Conservation (phyloP, 495 filamentous ascomycete genomes). For the Gamarada debralockiae region DNA sequence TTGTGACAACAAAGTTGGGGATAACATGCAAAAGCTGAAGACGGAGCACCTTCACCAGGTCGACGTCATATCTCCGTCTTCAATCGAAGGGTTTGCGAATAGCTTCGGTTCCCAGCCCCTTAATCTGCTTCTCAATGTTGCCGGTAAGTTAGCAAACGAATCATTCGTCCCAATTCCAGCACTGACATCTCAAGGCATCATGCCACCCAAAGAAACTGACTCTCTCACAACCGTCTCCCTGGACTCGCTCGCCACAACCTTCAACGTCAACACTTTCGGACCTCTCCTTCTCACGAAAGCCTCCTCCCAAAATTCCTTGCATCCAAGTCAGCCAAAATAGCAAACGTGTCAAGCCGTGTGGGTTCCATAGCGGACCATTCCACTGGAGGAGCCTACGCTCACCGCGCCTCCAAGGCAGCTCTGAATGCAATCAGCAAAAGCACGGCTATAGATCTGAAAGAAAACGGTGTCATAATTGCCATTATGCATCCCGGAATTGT, state of each 20-base stretch:
- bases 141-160: not conserved
- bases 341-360: slow-evolving; percentile 72
- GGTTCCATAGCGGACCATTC: slow-evolving; percentile 68
- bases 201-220: not conserved
- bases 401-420: slow-evolving; percentile 69
- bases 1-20: not conserved
- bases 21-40: not conserved
- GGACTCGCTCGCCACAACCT: slow-evolving; percentile 31
- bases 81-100: not conserved
- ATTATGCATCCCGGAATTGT: slow-evolving; percentile 78
- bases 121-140: not conserved
- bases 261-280: slow-evolving; percentile 67
- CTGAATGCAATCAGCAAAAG: slow-evolving; percentile 68
- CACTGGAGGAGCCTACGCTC: slow-evolving; percentile 71
- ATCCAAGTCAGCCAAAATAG: slow-evolving; percentile 37
- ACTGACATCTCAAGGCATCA: not conserved
- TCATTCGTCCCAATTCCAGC: too few species aligned
- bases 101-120: not conserved
- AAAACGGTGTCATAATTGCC: slow-evolving; percentile 60
- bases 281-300: slow-evolving; percentile 74
- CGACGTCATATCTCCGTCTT: not conserved
- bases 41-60: not conserved
- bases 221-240: not conserved
- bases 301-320: slow-evolving; percentile 63
- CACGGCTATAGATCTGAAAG: slow-evolving; percentile 65